Evolutionary conservation across 306 rosid species (phyloP).

Genomic region (Crataegus laevigata): DNA sequence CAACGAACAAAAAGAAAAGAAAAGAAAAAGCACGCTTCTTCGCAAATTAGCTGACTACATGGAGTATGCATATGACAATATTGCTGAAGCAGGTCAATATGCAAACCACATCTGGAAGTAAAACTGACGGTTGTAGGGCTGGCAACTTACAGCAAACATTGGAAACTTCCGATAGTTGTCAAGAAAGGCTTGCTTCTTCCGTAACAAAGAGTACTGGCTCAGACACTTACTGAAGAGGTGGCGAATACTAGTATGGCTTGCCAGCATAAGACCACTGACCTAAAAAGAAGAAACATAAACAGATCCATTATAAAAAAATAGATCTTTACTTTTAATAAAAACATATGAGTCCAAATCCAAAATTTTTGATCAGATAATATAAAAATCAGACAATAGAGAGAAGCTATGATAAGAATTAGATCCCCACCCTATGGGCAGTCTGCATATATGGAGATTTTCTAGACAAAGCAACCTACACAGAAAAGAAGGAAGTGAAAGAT

Average conservation of each 20-base stretch:
- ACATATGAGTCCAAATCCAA: neutral
- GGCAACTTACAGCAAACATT: constrained; percentile 88
- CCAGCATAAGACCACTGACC: constrained; percentile 99
- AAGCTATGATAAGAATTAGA: constrained; percentile 1
- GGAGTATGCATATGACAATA: neutral
- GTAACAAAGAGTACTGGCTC: constrained; percentile 88
- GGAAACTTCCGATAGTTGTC: constrained; percentile 97
- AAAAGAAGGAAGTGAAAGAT: neutral
- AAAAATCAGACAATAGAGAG: neutral
- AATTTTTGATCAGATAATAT: neutral
- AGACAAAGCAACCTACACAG: constrained; percentile 82
- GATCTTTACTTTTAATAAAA: neutral
- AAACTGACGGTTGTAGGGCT: neutral
- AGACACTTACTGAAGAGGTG: constrained; percentile 95
- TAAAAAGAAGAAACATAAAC: constrained; percentile 28
- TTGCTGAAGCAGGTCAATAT: neutral
- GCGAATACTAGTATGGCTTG: constrained; percentile 95
- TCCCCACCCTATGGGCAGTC: constrained; percentile 84
- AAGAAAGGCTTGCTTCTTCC: constrained; percentile 98
- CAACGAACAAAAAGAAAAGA: neutral
- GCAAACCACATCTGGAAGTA: constrained; percentile 2
- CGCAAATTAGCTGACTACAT: neutral
- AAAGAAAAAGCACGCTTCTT: neutral
- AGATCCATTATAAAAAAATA: neutral
- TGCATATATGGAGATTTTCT: constrained; percentile 98